These are phyloP conservation scores for Perkinsus olseni DNA, from an alignment of 169 alveolate species.

Conservation along the genomic window DNA sequence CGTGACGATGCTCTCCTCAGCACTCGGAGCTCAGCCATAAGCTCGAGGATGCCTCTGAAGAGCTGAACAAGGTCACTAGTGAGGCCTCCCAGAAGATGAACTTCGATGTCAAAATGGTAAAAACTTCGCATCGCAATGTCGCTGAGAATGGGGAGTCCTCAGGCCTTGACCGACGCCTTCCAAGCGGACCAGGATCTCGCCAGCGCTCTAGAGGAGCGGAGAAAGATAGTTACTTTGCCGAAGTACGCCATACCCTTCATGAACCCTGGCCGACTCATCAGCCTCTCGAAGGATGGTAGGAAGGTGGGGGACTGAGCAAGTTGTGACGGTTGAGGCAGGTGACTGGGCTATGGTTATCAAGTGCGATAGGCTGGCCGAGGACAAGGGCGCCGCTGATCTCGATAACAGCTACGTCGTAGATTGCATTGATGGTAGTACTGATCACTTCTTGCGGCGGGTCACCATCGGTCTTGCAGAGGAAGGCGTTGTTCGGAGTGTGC, in stretches of 20 bases:
- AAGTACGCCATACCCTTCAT: constrained; percentile 19
- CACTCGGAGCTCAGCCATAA: not conserved
- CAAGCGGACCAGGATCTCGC: not conserved
- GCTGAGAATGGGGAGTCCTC: not conserved
- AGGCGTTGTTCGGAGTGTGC: not conserved
- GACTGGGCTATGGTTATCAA: not conserved
- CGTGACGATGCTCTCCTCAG: not conserved
- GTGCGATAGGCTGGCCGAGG: not conserved
- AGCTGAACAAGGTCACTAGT: constrained; percentile 36
- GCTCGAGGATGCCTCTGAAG: not conserved
- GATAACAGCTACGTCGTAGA: not conserved
- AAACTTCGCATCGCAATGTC: constrained; percentile 26
- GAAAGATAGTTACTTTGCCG: constrained; percentile 41
- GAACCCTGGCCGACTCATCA: constrained; percentile 32
- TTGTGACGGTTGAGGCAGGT: not conserved
- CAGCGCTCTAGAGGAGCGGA: constrained; percentile 44
- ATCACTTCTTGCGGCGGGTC: not conserved
- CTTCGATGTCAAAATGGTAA: constrained; percentile 40
- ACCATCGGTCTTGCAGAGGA: not conserved
- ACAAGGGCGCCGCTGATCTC: not conserved
- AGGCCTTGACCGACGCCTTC: not conserved
- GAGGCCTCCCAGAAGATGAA: constrained; percentile 40
- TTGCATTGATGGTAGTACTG: not conserved
- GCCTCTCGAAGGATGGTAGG: not conserved
- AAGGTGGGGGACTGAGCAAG: not conserved